These are phyloP conservation scores for Malus asiatica DNA, from an alignment of 306 rosid species.

Conservation along the genomic window DNA sequence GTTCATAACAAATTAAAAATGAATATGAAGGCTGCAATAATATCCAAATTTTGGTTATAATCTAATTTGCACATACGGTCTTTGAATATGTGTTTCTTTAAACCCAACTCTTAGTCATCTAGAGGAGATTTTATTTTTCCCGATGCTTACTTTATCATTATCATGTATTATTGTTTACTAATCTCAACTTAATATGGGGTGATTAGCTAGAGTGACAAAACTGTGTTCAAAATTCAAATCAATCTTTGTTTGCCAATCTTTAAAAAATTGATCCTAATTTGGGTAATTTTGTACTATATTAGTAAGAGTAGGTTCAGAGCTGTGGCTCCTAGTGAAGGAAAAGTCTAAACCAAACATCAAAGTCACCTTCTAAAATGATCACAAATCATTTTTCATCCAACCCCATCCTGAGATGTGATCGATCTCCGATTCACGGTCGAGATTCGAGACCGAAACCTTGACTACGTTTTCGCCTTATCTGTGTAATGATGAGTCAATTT, in stretches of 20 bases:
- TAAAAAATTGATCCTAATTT: neutral
- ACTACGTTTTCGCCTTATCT: neutral
- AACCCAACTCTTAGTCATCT: neutral
- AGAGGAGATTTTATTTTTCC: neutral
- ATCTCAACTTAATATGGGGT: no score
- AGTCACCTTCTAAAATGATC: neutral
- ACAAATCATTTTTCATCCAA: neutral
- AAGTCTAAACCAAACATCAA: slow-evolving; percentile 2
- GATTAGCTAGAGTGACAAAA: no score
- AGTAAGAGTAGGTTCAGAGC: neutral
- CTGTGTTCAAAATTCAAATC: no score
- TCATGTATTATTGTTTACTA: no score
- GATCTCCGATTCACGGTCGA: neutral
- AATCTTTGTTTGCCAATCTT: no score
- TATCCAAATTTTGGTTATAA: neutral
- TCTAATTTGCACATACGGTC: neutral
- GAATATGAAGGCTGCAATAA: neutral
- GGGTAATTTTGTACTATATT: neutral
- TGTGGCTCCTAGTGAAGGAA: neutral
- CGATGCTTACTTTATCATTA: neutral
- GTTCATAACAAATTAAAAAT: neutral
- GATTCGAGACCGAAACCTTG: neutral
- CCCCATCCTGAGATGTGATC: neutral
- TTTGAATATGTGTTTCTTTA: neutral
- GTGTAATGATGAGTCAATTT: neutral